phyloP scores from a whole-genome alignment of 805 yeast species.

The Sungouiella blattae region DNA sequence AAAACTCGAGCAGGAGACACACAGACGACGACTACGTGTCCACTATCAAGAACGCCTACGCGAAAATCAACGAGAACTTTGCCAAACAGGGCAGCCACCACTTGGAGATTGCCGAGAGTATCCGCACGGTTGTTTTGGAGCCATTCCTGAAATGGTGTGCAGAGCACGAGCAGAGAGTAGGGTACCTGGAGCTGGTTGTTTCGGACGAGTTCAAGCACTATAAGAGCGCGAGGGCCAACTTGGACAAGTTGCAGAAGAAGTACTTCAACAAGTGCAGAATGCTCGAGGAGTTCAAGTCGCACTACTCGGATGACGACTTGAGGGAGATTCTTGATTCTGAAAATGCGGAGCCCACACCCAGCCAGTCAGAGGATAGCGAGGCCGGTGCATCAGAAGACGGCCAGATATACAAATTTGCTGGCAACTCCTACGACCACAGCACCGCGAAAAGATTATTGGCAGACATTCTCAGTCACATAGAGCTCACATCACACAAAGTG shows the following conservation, averaged over 20 bases:
- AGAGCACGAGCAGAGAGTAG: conserved; percentile 67
- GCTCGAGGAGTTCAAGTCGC: conserved; percentile 60
- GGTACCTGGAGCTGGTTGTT: conserved; percentile 54
- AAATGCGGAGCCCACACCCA: conserved; percentile 2
- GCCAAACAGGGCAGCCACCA: conserved; percentile 57
- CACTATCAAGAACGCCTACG: conserved; percentile 59
- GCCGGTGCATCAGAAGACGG: conserved; percentile 20
- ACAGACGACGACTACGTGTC: conserved; percentile 57
- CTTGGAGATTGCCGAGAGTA: conserved; percentile 56
- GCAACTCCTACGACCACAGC: conserved; percentile 23
- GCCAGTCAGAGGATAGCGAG: conserved; percentile 17
- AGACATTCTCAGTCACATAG: conserved; percentile 40
- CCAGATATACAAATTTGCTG: conserved; percentile 30
- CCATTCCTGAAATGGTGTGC: conserved; percentile 76
- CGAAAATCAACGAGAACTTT: conserved; percentile 54
- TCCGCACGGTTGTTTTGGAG: conserved; percentile 55
- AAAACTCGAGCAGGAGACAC: conserved; percentile 41
- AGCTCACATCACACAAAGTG: conserved; percentile 53
- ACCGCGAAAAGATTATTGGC: conserved; percentile 32
- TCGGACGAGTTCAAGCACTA: conserved; percentile 50
- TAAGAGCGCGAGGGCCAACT: conserved; percentile 42
- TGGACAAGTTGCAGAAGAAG: conserved; percentile 58
- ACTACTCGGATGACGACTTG: conserved; percentile 43
- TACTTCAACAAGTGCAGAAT: conserved; percentile 77
- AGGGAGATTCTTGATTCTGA: conserved; percentile 21